These are phyloP conservation scores for Dioscorea alata DNA, from an alignment of 106 monocot species.

Conservation along the genomic window DNA sequence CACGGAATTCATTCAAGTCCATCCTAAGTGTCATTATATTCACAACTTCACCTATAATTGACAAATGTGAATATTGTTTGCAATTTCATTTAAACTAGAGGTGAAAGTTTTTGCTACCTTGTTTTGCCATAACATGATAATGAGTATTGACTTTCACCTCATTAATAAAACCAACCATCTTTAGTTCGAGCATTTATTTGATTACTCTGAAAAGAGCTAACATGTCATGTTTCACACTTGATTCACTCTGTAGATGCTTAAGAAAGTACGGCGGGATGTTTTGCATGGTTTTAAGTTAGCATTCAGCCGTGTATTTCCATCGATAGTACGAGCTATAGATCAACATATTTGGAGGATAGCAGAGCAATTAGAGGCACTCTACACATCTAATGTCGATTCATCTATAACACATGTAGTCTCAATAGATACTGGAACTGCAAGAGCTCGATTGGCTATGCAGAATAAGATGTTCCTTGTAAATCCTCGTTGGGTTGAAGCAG, in stretches of 20 bases:
- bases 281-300: conserved; percentile 67
- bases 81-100: too few relatives aligned
- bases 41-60: too few relatives aligned
- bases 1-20: too few relatives aligned
- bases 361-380: conserved; percentile 64
- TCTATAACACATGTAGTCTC: conserved; percentile 76
- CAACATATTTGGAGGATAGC: conserved; percentile 81
- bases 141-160: neutral
- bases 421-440: conserved; percentile 37
- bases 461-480: conserved; percentile 75
- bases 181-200: neutral
- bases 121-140: neutral
- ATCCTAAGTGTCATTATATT: too few relatives aligned
- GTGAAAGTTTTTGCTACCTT: too few relatives aligned
- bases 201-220: neutral
- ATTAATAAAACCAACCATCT: neutral
- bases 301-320: conserved; percentile 64
- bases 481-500: conserved; percentile 79
- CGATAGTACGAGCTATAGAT: conserved; percentile 22
- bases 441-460: conserved; percentile 61
- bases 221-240: neutral
- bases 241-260: conserved; percentile 33
- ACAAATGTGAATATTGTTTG: too few relatives aligned
- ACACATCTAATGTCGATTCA: conserved; percentile 39
- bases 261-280: conserved; percentile 36